Conservation (phyloP, 2,329 filamentous ascomycete species). For the Leptographium procerum region DNA sequence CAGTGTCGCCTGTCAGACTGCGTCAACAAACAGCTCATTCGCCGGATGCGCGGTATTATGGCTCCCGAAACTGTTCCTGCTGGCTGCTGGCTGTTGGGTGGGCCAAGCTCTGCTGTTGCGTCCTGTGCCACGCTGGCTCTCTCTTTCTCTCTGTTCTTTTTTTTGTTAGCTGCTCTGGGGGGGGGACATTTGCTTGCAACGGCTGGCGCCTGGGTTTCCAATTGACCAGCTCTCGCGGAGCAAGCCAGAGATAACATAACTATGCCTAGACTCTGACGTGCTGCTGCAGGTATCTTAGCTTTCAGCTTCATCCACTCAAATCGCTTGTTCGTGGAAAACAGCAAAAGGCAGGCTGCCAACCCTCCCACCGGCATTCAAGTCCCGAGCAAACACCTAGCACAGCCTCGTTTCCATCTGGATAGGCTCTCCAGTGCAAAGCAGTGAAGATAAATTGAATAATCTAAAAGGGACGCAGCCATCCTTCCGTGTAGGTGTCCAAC, state of each 20-base stretch:
- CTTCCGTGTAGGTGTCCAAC: slow-evolving; percentile 18
- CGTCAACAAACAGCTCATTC: slow-evolving; percentile 5
- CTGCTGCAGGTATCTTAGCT: slow-evolving; percentile 4
- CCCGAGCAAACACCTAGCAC: not conserved
- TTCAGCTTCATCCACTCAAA: slow-evolving; percentile 2
- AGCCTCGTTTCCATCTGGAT: not conserved
- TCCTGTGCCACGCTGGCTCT: slow-evolving; percentile 4
- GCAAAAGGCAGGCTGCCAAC: not conserved
- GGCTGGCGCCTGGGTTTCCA: not conserved
- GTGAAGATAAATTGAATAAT: not conserved
- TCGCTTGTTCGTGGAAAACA: not conserved
- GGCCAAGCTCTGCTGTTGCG: not conserved
- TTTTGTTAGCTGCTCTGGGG: not conserved
- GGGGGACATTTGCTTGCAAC: not conserved
- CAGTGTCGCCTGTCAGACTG: not conserved
- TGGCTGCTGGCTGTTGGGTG: not conserved
- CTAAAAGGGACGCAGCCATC: slow-evolving; percentile 8
- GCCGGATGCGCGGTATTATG: not conserved
- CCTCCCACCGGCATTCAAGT: not conserved
- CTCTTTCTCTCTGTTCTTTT: not conserved
- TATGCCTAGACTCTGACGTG: slow-evolving; percentile 1
- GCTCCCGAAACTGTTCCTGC: not conserved
- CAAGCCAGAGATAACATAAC: too few species aligned
- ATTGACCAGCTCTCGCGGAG: not conserved
- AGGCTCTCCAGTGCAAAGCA: not conserved